Evolutionary conservation across 768 basidiomycete species (phyloP).

Genomic region (Clitopilus hobsonii): DNA sequence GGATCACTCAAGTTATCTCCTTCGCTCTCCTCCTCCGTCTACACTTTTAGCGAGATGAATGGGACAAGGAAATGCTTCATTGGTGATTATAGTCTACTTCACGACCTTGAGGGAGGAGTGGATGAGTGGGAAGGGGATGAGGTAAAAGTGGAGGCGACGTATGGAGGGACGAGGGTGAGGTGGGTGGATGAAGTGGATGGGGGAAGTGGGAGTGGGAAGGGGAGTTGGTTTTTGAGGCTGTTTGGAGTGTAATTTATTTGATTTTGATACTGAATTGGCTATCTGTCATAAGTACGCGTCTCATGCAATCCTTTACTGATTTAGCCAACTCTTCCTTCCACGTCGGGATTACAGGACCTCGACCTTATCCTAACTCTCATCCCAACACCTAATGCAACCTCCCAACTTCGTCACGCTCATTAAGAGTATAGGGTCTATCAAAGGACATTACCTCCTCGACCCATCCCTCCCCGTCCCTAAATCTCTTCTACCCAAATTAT

Average conservation of each 20-base stretch:
- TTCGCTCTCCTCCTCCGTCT: slow-evolving; percentile 17
- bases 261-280: too few relatives aligned
- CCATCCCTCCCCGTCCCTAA: slow-evolving; percentile 34
- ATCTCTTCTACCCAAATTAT: slow-evolving; percentile 32
- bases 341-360: too few relatives aligned
- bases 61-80: slow-evolving; percentile 28
- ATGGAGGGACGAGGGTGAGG: slow-evolving; percentile 28
- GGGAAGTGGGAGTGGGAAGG: slow-evolving; percentile 6
- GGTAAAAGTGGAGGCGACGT: slow-evolving; percentile 23
- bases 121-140: slow-evolving; percentile 32
- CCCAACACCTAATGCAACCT: too few relatives aligned
- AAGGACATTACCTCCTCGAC: slow-evolving; percentile 38
- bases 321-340: too few relatives aligned
- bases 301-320: too few relatives aligned
- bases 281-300: too few relatives aligned
- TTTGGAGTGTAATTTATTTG: slow-evolving; percentile 20
- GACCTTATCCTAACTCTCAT: too few relatives aligned
- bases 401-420: slow-evolving; percentile 27
- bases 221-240: slow-evolving; percentile 18
- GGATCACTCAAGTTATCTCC: slow-evolving; percentile 25
- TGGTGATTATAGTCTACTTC: slow-evolving; percentile 23
- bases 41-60: slow-evolving; percentile 26
- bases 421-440: slow-evolving; percentile 21
- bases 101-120: too few relatives aligned
- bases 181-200: slow-evolving; percentile 28